Base-by-base conservation (phyloP, 345 rosid species). In the Syzygium oleosum region DNA sequence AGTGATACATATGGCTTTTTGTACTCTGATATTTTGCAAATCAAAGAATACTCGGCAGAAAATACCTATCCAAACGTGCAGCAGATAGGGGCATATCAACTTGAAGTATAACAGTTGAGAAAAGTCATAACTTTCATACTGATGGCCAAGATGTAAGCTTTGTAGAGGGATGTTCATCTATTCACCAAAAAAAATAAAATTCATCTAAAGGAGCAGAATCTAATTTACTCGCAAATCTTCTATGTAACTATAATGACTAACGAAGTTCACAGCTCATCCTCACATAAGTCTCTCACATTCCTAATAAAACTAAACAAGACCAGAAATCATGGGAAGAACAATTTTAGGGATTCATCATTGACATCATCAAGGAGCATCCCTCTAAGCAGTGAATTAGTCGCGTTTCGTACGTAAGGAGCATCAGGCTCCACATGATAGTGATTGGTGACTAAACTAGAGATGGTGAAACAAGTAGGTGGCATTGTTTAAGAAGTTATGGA, bases 11-110 rank as follows among this genome's bases (percentile, higher is more conserved):
- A 96, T 55, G 99, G 99, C 88, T 97, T 97, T 90, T 92, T 92
- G 92, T 95, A 97, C 80, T 90, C 98, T 84, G 96, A 90, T 90
- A 96, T 97, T 91, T 95, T 97, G 94, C 99, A 97, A 89, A 97
- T 93, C 85, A 97, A 93, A 63, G 94, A 88, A 91, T 97, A 97
- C 90, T 97, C 99, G 34, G 98, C 98, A 55, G 94, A 92, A 91
- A 96, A 96, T 58, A 96, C 98, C 99, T 96, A 91, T 91, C 87
- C 83, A 52, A 85, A 27, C 11, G 51, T 22, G 63, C 86, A 85
- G 41, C 41, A 85, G n/a, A 85, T 34, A n/a, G 49, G 41, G 65
- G 86, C 43, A 54, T 54, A 34, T 58, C 52, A 54, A 38, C 27
- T 73, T 38, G 49, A 73, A 73, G 15, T 10, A 41, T 38, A 17